These are phyloP conservation scores for Metarhizium album DNA, from an alignment of 2,329 filamentous ascomycete species.

Conservation along the genomic window DNA sequence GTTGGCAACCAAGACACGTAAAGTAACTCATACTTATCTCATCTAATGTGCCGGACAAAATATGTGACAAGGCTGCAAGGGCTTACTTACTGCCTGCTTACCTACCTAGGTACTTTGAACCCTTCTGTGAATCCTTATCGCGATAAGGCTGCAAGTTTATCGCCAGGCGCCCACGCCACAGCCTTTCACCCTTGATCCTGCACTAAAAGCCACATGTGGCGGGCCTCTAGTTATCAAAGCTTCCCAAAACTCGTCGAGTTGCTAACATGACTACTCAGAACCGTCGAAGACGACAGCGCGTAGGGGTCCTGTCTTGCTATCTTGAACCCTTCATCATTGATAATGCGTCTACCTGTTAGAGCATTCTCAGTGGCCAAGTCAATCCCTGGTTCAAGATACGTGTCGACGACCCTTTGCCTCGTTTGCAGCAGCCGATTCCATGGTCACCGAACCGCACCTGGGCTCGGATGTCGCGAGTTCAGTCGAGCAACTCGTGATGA, in stretches of 20 bases:
- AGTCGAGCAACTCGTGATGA: neutral
- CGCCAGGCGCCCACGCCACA: too few species aligned
- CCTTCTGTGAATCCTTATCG: neutral
- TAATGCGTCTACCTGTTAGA: slow-evolving; percentile 7
- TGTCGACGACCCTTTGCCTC: neutral
- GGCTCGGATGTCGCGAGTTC: neutral
- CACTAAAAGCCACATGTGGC: slow-evolving; percentile 3
- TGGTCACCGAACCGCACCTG: neutral
- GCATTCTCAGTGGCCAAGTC: slow-evolving; percentile 2
- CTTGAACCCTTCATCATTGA: neutral
- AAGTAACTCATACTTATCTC: too few species aligned
- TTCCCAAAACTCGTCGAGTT: too few species aligned
- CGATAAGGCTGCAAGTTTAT: too few species aligned
- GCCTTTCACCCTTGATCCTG: neutral
- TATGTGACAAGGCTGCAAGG: too few species aligned
- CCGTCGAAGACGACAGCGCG: neutral
- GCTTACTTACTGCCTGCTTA: too few species aligned
- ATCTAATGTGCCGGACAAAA: too few species aligned
- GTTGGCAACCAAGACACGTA: too few species aligned
- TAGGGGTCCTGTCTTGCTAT: neutral
- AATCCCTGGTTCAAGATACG: slow-evolving; percentile 3
- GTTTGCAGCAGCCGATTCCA: neutral
- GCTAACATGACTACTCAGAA: neutral
- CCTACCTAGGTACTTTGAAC: too few species aligned
- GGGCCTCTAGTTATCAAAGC: neutral